Evolutionary conservation across 2,329 filamentous ascomycete genomes (phyloP).

Genomic region (Monilinia laxa): DNA sequence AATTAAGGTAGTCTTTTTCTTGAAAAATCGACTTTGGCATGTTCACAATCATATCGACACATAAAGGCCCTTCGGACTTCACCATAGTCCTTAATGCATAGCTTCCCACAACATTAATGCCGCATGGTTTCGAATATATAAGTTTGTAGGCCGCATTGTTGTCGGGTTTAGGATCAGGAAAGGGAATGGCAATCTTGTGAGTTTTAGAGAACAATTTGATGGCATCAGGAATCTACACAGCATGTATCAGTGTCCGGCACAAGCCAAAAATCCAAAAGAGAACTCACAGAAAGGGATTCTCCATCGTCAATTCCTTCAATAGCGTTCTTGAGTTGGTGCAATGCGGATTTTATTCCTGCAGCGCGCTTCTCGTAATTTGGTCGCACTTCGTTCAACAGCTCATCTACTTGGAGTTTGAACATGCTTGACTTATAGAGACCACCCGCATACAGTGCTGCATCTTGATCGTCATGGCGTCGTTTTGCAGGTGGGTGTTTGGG

Average conservation of each 20-base stretch:
- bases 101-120: conserved; percentile 86
- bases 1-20: conserved; percentile 90
- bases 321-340: conserved; percentile 54
- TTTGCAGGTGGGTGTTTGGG: conserved; percentile 25
- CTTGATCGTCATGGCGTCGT: conserved; percentile 31
- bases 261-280: not conserved
- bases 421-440: conserved; percentile 61
- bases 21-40: conserved; percentile 82
- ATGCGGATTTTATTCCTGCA: conserved; percentile 51
- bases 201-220: conserved; percentile 64
- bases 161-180: conserved; percentile 74
- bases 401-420: conserved; percentile 67
- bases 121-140: conserved; percentile 70
- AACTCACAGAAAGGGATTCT: conserved; percentile 46
- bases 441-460: conserved; percentile 44
- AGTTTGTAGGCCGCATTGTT: conserved; percentile 80
- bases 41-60: conserved; percentile 80
- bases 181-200: conserved; percentile 73
- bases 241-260: conserved; percentile 20
- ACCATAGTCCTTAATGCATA: conserved; percentile 75
- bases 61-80: conserved; percentile 57
- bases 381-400: conserved; percentile 57
- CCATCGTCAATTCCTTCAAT: conserved; percentile 57
- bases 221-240: conserved; percentile 65
- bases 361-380: conserved; percentile 59